Evolutionary conservation across 1,139 yeast genomes (phyloP).

Genomic region (Pichia sp.): DNA sequence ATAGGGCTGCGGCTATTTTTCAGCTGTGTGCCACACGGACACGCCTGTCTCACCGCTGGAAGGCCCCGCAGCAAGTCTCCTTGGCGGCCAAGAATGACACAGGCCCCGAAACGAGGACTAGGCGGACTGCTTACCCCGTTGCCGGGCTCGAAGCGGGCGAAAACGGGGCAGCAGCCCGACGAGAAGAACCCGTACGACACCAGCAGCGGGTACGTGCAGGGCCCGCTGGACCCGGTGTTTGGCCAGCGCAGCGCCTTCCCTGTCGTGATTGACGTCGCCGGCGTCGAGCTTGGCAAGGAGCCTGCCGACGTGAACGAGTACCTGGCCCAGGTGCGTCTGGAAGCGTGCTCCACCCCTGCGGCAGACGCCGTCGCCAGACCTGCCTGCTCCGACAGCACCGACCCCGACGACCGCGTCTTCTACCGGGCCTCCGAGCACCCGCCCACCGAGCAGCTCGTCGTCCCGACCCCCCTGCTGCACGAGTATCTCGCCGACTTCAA

Average conservation of each 20-base stretch:
- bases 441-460: background rate
- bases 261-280: slow-evolving; percentile 21
- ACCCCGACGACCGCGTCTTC: slow-evolving; percentile 7
- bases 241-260: slow-evolving; percentile 45
- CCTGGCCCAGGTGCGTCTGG: slow-evolving; percentile 30
- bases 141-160: slow-evolving; percentile 3
- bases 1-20: background rate
- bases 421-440: background rate
- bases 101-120: slow-evolving; percentile 2
- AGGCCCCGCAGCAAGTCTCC: no score
- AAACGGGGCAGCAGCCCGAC: background rate
- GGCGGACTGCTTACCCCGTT: slow-evolving; percentile 5
- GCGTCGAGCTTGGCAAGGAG: slow-evolving; percentile 15
- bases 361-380: slow-evolving; percentile 5
- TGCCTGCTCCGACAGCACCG: slow-evolving; percentile 3
- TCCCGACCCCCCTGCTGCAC: background rate
- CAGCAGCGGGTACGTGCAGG: slow-evolving; percentile 23
- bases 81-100: no score
- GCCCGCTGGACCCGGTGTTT: slow-evolving; percentile 36
- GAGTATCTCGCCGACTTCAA: slow-evolving; percentile 20
- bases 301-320: slow-evolving; percentile 29
- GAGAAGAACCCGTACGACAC: background rate
- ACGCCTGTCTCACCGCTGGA: no score
- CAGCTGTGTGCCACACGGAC: background rate
- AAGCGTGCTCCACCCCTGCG: slow-evolving; percentile 18